Conservation (phyloP, 345 rosid genomes). For the Firmiana major region DNA sequence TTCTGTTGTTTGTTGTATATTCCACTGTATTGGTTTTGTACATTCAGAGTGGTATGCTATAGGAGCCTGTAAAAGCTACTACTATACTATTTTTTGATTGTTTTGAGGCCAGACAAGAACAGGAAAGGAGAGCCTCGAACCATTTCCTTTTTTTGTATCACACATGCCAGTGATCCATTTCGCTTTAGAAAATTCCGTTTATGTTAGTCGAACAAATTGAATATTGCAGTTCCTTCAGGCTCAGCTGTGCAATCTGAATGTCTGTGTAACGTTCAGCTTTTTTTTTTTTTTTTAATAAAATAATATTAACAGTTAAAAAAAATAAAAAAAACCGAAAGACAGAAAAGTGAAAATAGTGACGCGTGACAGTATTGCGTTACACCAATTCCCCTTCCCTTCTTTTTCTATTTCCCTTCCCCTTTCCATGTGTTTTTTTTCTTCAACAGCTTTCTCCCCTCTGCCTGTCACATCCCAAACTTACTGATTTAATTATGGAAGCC, state of each 20-base stretch:
- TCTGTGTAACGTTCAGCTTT: too few species aligned
- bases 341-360: too few species aligned
- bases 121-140: not conserved
- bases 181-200: not conserved
- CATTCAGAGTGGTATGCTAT: slow-evolving; percentile 2
- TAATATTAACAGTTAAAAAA: too few species aligned
- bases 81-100: slow-evolving; percentile 13
- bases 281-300: too few species aligned
- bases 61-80: slow-evolving; percentile 3
- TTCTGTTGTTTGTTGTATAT: slow-evolving; percentile 32
- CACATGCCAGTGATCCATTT: not conserved
- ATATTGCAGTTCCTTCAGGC: not conserved
- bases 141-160: not conserved
- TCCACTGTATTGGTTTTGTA: not conserved
- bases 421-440: too few species aligned
- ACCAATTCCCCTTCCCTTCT: too few species aligned
- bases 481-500: too few species aligned
- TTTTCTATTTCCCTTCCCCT: too few species aligned
- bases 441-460: too few species aligned
- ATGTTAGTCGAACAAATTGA: not conserved
- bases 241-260: not conserved
- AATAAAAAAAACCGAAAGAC: too few species aligned
- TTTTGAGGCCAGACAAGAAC: slow-evolving; percentile 18
- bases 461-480: too few species aligned
- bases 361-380: too few species aligned